phyloP scores from a whole-genome alignment of 495 filamentous ascomycete genomes.

The Aspergillus biplanus region DNA sequence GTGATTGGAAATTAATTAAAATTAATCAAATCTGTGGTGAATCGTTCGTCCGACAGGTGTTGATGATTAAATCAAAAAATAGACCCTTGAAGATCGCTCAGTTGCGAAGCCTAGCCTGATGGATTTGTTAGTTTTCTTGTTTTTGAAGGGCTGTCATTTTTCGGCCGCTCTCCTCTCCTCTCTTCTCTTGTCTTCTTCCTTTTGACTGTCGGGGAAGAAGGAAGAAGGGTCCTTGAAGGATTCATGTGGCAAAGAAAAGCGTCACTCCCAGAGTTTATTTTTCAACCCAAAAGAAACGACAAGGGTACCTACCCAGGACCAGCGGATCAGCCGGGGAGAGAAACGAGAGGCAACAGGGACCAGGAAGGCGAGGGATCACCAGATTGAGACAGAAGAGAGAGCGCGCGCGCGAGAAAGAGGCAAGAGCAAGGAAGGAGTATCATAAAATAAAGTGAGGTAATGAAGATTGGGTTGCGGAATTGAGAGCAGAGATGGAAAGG shows the following conservation, averaged over 20 bases:
- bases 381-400: neutral
- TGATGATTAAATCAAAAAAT: neutral
- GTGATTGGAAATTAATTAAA: neutral
- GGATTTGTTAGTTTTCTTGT: neutral
- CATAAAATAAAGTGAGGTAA: conserved; percentile 4
- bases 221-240: neutral
- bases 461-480: conserved; percentile 1
- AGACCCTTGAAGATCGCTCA: neutral
- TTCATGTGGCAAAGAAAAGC: conserved; percentile 1
- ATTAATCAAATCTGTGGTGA: neutral
- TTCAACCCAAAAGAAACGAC: neutral
- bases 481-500: conserved; percentile 2
- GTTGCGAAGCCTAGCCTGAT: neutral
- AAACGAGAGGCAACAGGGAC: neutral
- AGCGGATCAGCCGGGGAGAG: too few relatives aligned
- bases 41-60: neutral
- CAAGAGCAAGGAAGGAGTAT: neutral
- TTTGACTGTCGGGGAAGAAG: neutral
- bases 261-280: conserved; percentile 10
- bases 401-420: conserved; percentile 1
- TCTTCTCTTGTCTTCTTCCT: neutral
- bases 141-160: too few relatives aligned
- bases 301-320: too few relatives aligned
- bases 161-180: too few relatives aligned
- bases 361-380: too few relatives aligned